These are phyloP conservation scores for Macrotyloma uniflorum DNA, from an alignment of 306 rosid genomes.

Conservation along the genomic window DNA sequence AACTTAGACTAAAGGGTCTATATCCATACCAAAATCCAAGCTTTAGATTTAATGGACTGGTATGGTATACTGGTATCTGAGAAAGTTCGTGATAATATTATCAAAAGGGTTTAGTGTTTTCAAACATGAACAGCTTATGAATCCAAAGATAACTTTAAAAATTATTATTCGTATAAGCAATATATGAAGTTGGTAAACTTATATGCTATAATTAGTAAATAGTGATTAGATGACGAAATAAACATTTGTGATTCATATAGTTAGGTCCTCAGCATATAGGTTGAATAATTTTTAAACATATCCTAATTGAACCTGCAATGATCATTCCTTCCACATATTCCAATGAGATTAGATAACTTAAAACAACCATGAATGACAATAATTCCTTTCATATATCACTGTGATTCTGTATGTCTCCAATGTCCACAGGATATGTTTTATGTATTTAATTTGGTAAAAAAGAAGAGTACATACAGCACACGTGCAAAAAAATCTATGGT, in stretches of 20 bases:
- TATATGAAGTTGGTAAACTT: background rate
- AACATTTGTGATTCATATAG: background rate
- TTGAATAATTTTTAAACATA: background rate
- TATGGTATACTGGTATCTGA: background rate
- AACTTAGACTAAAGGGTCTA: background rate
- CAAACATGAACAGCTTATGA: background rate
- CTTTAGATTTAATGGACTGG: background rate
- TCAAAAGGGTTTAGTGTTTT: conserved; percentile 18
- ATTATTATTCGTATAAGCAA: background rate
- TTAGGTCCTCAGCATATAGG: background rate
- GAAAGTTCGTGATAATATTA: background rate
- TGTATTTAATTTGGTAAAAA: background rate
- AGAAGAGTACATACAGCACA: background rate
- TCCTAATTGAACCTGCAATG: background rate
- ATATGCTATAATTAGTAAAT: background rate
- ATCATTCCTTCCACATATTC: background rate
- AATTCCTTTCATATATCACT: no score
- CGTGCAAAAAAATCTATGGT: conserved; percentile 9
- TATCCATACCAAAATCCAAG: background rate
- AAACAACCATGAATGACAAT: background rate
- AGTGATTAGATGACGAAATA: background rate
- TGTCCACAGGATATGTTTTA: background rate
- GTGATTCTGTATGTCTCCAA: background rate
- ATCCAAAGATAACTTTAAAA: background rate
- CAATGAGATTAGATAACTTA: background rate